Percentiles rank a stretch among this genome's conserved stretches.
These are phyloP conservation scores for Monosporascus sp. DNA, from an alignment of 2,329 filamentous ascomycete genomes.

Conservation along the genomic window DNA sequence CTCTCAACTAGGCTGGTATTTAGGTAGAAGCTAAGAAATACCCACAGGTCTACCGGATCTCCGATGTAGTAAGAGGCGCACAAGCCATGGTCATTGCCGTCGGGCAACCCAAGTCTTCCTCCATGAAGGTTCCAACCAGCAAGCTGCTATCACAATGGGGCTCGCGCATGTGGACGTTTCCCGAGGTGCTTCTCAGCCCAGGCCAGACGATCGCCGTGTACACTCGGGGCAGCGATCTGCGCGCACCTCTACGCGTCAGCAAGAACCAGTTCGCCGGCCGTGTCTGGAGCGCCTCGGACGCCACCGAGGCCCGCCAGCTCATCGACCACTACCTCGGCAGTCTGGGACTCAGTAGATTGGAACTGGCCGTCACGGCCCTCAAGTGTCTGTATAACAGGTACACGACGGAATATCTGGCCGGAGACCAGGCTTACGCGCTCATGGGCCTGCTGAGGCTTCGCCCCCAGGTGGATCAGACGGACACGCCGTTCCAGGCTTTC, in stretches of 20 bases:
- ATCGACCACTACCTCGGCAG: constrained; percentile 29
- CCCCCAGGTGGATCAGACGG: constrained; percentile 25
- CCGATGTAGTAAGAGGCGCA: constrained; percentile 17
- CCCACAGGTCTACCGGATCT: constrained; percentile 17
- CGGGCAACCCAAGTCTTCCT: not conserved
- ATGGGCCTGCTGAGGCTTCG: constrained; percentile 30
- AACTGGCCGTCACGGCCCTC: constrained; percentile 25
- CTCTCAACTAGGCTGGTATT: too few species aligned
- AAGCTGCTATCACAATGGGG: constrained; percentile 18
- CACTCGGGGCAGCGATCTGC: constrained; percentile 16
- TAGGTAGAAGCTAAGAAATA: not conserved
- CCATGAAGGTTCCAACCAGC: not conserved
- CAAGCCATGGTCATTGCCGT: constrained; percentile 12
- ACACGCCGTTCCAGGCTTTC: constrained; percentile 31
- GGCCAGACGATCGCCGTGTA: constrained; percentile 18
- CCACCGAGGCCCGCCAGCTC: constrained; percentile 23
- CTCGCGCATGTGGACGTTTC: constrained; percentile 25
- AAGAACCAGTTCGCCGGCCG: constrained; percentile 28
- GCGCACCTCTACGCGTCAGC: constrained; percentile 13
- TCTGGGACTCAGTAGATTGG: constrained; percentile 26
- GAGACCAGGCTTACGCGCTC: constrained; percentile 30
- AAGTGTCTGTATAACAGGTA: constrained; percentile 25
- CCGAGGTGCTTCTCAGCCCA: constrained; percentile 21
- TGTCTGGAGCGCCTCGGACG: constrained; percentile 21
- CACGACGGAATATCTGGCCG: constrained; percentile 17